Evolutionary conservation across 768 basidiomycete genomes (phyloP), one percentile per base, ranked within the genome.

Genomic region (Lepiota brunneoincarnata): DNA sequence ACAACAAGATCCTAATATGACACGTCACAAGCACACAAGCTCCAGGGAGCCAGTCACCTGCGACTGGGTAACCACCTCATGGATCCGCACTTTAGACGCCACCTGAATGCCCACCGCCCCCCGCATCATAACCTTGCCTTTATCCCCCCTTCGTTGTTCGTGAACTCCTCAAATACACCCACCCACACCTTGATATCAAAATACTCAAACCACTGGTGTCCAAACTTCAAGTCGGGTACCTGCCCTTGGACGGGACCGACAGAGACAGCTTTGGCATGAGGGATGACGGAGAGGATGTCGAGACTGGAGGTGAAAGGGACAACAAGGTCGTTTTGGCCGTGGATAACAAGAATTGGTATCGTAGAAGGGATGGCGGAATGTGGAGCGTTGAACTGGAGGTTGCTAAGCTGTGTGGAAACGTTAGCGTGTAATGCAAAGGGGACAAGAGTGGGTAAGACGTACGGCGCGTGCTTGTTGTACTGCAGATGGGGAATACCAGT

Each of bases 181-280:
- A 58, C 57, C 76, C 76, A 78, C 34, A 75, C 65, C 44, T 63
- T 59, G 9, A 71, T 60, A 55, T 70, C 70, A 51, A 78, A 78
- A 57, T 77, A 79, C 57, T 77, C 77, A 53, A 67, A 73, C 77
- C 75, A 78, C 35, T 71, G 59, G 58, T 77, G 76, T 2, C 76
- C 76, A 54, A 78, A 77, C 2, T 62, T 67, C 31, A 69, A 59
- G 52, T 46, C 65, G 15, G 71, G 69, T 14, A 78, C 62, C 51
- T 72, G 68, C 0, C 72, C 75, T 6, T 63, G 63, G 3, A 51
- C 35, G 7, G 49, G 24, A 6, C 76, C 76, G 1, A 70, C 58
- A 51, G 69, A 61, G 0, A 75, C 65, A 12, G 64, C 55, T 42
- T 58, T 63, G 1, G 76, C 73, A 67, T 70, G 69, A 2, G 75